Evolutionary conservation across 1,139 yeast species (phyloP).

Genomic region (Magnusiomyces paraingens): DNA sequence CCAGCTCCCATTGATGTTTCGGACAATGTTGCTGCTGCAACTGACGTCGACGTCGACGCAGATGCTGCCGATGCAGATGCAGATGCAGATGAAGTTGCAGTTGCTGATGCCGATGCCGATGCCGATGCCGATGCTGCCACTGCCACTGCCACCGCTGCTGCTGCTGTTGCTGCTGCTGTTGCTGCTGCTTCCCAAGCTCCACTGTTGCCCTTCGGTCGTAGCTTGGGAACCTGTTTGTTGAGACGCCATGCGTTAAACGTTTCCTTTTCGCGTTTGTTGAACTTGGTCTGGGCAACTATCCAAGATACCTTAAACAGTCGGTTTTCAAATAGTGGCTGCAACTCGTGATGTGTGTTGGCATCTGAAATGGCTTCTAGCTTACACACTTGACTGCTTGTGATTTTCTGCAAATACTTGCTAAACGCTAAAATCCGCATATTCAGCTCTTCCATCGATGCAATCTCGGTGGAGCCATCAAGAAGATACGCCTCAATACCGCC

Average conservation of each 20-base stretch:
- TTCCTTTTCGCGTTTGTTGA: conserved; percentile 3
- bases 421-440: background rate
- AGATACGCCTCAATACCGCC: background rate
- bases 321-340: conserved; percentile 2
- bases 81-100: background rate
- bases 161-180: background rate
- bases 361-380: background rate
- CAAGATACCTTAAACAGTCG: background rate
- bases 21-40: background rate
- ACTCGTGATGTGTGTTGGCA: background rate
- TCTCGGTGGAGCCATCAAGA: background rate
- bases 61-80: background rate
- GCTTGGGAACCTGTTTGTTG: background rate
- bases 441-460: conserved; percentile 1
- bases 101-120: background rate
- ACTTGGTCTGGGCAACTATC: conserved; percentile 2
- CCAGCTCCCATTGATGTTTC: background rate
- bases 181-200: background rate
- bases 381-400: background rate
- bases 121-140: background rate
- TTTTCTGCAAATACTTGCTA: background rate
- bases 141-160: background rate
- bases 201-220: background rate
- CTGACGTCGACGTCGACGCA: background rate
- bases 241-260: background rate